These are phyloP conservation scores for Austropuccinia psidii DNA, from an alignment of 1,284 basidiomycete species.

Conservation along the genomic window DNA sequence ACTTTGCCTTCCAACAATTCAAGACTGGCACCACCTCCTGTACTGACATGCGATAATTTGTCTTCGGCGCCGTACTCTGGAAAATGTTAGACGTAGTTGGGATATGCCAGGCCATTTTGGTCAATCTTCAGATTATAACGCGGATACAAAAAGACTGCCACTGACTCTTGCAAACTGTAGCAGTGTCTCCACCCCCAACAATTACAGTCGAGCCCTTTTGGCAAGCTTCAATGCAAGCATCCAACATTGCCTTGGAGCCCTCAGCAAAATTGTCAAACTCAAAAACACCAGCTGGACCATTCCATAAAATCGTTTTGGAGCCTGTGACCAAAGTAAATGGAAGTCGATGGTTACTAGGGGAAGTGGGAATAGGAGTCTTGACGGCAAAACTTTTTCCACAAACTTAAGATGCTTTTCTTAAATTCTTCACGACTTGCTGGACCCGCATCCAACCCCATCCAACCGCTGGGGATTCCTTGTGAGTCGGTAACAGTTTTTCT, in stretches of 20 bases:
- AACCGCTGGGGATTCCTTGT: constrained; percentile 81
- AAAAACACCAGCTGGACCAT: constrained; percentile 95
- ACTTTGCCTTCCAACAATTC: constrained; percentile 97
- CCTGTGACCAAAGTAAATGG: constrained; percentile 37
- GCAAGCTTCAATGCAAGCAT: constrained; percentile 80
- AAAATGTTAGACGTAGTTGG: neutral
- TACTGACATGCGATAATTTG: constrained; percentile 89
- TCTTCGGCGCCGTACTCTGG: constrained; percentile 64
- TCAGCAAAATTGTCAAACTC: constrained; percentile 86
- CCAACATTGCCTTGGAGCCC: constrained; percentile 76
- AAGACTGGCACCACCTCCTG: constrained; percentile 90
- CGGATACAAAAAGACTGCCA: constrained; percentile 44
- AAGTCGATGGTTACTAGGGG: neutral
- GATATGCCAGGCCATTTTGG: constrained; percentile 33
- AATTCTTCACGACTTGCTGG: constrained; percentile 36
- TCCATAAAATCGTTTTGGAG: constrained; percentile 96
- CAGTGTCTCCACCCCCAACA: constrained; percentile 53
- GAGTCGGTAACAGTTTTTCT: constrained; percentile 67
- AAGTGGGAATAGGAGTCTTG: constrained; percentile 61
- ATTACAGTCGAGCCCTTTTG: constrained; percentile 83
- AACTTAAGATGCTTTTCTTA: constrained; percentile 26
- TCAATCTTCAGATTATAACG: neutral
- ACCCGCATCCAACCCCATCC: constrained; percentile 76
- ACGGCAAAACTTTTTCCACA: neutral
- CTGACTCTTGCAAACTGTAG: constrained; percentile 42